These are phyloP conservation scores for Fusarium staphyleae DNA, from an alignment of 2,329 filamentous ascomycete genomes.

Conservation along the genomic window DNA sequence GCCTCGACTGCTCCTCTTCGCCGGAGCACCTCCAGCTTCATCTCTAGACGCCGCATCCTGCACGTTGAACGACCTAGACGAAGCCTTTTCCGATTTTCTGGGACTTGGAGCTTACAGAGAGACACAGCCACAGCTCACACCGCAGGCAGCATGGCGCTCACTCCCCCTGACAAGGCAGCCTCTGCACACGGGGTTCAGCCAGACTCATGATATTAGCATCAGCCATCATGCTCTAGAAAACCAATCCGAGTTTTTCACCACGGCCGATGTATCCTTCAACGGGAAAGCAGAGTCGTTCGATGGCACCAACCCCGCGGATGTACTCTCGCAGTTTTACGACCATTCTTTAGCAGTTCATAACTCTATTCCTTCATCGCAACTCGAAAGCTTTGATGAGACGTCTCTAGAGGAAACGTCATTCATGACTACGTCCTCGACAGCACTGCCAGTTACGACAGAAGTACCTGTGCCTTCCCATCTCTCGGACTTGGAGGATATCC, in stretches of 20 bases:
- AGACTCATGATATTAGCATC: conserved; percentile 51
- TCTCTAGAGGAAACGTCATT: conserved; percentile 47
- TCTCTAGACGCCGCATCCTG: conserved; percentile 42
- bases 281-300: conserved; percentile 32
- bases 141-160: conserved; percentile 59
- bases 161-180: conserved; percentile 57
- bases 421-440: conserved; percentile 48
- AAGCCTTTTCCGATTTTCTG: conserved; percentile 40
- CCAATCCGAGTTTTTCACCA: conserved; percentile 57
- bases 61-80: conserved; percentile 41
- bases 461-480: conserved; percentile 45
- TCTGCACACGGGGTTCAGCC: conserved; percentile 61
- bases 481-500: conserved; percentile 71
- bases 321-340: conserved; percentile 74
- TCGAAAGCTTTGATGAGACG: conserved; percentile 46
- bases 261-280: conserved; percentile 49
- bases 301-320: conserved; percentile 46
- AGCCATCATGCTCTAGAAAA: conserved; percentile 40
- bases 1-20: conserved; percentile 49
- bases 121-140: neutral
- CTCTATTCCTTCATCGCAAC: conserved; percentile 68
- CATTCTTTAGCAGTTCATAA: conserved; percentile 78
- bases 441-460: conserved; percentile 27
- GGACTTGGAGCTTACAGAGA: conserved; percentile 12
- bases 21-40: conserved; percentile 46